phyloP scores from a whole-genome alignment of 2,329 filamentous ascomycete genomes.

The Penicillium capsulatum region DNA sequence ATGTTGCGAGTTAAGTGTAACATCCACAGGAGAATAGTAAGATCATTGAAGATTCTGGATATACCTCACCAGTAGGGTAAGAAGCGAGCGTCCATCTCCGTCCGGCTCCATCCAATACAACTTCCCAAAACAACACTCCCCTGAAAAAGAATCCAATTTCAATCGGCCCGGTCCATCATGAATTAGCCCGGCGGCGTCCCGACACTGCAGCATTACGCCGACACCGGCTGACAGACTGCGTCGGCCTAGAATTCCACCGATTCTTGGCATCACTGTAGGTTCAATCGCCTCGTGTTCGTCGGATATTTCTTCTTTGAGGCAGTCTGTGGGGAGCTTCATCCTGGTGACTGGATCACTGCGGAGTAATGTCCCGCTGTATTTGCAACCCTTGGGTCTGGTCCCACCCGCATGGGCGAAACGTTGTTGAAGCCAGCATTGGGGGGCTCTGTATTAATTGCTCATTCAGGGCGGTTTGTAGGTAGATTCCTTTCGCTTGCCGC shows the following conservation, averaged over 20 bases:
- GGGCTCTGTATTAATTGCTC: not conserved
- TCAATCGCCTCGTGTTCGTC: not conserved
- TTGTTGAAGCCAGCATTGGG: not conserved
- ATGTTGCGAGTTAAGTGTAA: too few relatives aligned
- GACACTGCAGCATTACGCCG: not conserved
- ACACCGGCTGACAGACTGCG: constrained; percentile 1
- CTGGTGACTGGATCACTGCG: constrained; percentile 1
- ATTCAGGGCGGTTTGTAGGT: not conserved
- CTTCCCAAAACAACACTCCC: too few relatives aligned
- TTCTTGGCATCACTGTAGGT: constrained; percentile 6
- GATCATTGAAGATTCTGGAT: too few relatives aligned
- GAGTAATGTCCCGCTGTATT: constrained; percentile 9
- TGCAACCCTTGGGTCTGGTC: constrained; percentile 1
- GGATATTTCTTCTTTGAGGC: not conserved
- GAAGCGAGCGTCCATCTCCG: too few relatives aligned
- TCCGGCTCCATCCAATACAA: too few relatives aligned
- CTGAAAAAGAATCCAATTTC: not conserved
- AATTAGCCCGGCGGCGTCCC: constrained; percentile 1
- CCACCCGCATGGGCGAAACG: constrained; percentile 1
- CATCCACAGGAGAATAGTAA: too few relatives aligned
- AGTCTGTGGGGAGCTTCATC: not conserved
- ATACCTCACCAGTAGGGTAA: too few relatives aligned
- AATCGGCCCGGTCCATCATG: constrained; percentile 5
- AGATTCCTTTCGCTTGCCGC: not conserved
- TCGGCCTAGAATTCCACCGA: constrained; percentile 19